These are phyloP conservation scores for Cercospora nicotianae DNA, from an alignment of 2,329 filamentous ascomycete species.

Conservation along the genomic window DNA sequence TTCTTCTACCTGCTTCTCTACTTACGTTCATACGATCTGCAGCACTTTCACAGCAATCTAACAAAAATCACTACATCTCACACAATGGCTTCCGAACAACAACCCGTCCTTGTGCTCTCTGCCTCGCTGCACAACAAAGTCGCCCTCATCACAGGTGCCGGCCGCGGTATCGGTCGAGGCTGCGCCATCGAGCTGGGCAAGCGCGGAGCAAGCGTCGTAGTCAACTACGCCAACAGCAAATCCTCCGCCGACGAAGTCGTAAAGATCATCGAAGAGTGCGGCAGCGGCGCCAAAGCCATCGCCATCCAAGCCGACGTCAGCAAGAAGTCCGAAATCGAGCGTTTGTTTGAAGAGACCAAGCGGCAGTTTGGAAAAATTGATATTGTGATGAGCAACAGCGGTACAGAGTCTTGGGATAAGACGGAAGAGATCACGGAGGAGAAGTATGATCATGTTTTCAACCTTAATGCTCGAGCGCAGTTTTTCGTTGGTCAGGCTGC, in stretches of 20 bases:
- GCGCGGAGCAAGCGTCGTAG: constrained; percentile 63
- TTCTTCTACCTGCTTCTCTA: background rate
- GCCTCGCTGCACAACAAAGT: constrained; percentile 55
- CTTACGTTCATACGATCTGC: background rate
- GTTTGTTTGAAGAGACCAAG: constrained; percentile 52
- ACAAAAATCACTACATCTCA: background rate
- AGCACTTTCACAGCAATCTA: background rate
- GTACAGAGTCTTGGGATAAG: constrained; percentile 67
- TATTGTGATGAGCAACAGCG: constrained; percentile 56
- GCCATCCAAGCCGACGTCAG: constrained; percentile 61
- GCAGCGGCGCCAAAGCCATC: constrained; percentile 54
- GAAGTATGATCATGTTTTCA: constrained; percentile 71
- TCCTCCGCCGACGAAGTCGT: constrained; percentile 51
- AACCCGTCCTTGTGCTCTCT: constrained; percentile 46
- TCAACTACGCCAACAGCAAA: constrained; percentile 63
- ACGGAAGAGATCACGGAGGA: constrained; percentile 68
- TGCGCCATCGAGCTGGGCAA: constrained; percentile 67
- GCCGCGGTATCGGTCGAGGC: constrained; percentile 66
- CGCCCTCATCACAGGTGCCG: constrained; percentile 64
- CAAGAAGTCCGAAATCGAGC: constrained; percentile 58
- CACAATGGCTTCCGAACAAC: constrained; percentile 19
- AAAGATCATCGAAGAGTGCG: constrained; percentile 47
- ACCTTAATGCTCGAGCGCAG: constrained; percentile 67
- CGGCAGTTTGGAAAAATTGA: constrained; percentile 46
- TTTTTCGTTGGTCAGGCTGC: constrained; percentile 78